Base-by-base conservation (phyloP, 2,329 filamentous ascomycete species). In the Trichophyton verrucosum region DNA sequence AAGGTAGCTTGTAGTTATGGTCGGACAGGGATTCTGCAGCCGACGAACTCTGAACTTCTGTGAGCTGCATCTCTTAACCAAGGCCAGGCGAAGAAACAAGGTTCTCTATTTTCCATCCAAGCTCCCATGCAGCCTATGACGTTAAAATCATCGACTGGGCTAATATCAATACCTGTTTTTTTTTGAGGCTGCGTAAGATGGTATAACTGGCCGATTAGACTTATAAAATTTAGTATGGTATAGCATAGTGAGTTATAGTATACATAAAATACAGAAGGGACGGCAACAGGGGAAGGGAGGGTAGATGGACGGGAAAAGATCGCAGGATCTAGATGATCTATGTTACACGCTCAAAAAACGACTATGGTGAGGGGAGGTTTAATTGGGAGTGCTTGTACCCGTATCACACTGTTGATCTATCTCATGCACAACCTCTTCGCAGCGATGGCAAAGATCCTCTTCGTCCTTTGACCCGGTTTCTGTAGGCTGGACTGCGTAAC, bases 391-490 rank as follows among this genome's bases (percentile, higher is more conserved):
- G 22, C 17, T 15, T 44, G 24, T 17, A 36, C 22, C 20, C n/a
- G 17, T 24, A 24, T 57, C 55, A 17, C 36, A 44, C 30, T 15
- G 47, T 30, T 53, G 51, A 60, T 70, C 66, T n/a, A 74, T 61
- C 46, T 74, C 71, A 27, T 68, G 68, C 15, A 92, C 80, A 40
- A 86, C 82, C 11, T 83, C 80, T 33, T 86, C 83, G 71, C 92
- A 97, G 69, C 90, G 79, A 57, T 73, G 74, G 73, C 92, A 97
- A 17, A 95, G 75, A 44, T 76, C 72, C 17, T 87, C 83, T 66
- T 86, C 80, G n/a, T 66, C 64, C 58, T 44, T n/a, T 44, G 65
- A 59, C 3, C 66, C 49, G 17, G 22, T 33, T 51, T 71, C 66
- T 20, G 62, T 9, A 46, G 40, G 40, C 6, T 81, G 77, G n/a